These are phyloP conservation scores for Santalum album DNA, from an alignment of 164 flowering plant genomes.

Conservation along the genomic window DNA sequence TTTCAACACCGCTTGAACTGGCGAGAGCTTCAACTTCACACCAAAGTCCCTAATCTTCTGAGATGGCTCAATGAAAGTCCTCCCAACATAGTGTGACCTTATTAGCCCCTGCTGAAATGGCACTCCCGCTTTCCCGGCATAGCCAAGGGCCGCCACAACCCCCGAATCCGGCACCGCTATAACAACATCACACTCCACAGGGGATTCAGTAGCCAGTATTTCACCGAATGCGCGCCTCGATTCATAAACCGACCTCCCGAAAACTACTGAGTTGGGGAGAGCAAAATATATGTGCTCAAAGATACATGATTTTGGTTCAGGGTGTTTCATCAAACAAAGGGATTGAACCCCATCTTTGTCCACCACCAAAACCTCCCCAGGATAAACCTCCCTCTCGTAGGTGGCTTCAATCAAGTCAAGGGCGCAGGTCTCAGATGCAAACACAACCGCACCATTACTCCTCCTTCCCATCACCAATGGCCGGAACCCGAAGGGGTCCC, in stretches of 20 bases:
- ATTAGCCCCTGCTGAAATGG: slow-evolving; percentile 78
- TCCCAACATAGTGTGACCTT: slow-evolving; percentile 78
- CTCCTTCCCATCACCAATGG: slow-evolving; percentile 92
- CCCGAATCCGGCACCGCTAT: slow-evolving; percentile 94
- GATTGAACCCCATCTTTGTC: slow-evolving; percentile 57
- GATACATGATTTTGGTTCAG: slow-evolving; percentile 59
- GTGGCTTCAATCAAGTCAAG: slow-evolving; percentile 82
- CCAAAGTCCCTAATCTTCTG: slow-evolving; percentile 89
- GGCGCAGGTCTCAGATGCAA: slow-evolving; percentile 91
- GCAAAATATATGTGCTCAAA: slow-evolving; percentile 91
- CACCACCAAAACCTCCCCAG: slow-evolving; percentile 81
- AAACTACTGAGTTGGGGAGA: slow-evolving; percentile 67
- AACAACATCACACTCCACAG: slow-evolving; percentile 92
- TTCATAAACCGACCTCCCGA: slow-evolving; percentile 76
- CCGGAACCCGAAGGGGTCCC: slow-evolving; percentile 82
- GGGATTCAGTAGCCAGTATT: slow-evolving; percentile 69
- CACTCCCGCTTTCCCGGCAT: slow-evolving; percentile 71
- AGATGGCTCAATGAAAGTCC: slow-evolving; percentile 88
- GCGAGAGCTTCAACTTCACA: slow-evolving; percentile 80
- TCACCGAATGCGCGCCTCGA: slow-evolving; percentile 54
- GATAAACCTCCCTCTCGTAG: slow-evolving; percentile 77
- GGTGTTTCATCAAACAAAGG: slow-evolving; percentile 52
- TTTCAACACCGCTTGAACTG: slow-evolving; percentile 61
- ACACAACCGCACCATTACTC: slow-evolving; percentile 79
- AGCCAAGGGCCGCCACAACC: slow-evolving; percentile 85